Base-by-base conservation (phyloP, 1,284 basidiomycete species). In the Cryptococcus sp. region DNA sequence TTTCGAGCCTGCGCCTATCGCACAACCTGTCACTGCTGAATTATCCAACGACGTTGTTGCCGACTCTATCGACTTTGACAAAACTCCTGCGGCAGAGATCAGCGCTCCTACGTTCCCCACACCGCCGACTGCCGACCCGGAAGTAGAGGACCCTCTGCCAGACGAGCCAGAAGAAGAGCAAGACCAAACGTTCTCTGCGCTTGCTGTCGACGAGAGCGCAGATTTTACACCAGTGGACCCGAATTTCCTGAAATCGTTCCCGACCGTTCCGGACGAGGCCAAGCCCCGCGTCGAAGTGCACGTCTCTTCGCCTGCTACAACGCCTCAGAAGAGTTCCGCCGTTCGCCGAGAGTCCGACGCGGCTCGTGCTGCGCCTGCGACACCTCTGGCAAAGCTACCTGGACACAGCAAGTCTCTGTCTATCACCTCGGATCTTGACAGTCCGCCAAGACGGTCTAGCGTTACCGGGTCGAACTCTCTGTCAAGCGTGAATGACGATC, bases 261-360 rank as follows among this genome's bases (percentile, higher is more conserved):
- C 75, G 3, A 64, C 64, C 20, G 75, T 77, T 2, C 75, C 75
- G 8, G 72, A 75, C 54, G 74, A 75, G 50, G 65, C 69, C 46
- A 70, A 73, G 54, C 73, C 73, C 0, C 63, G 74, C 25, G 72
- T 77, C 15, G 62, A 72, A 23, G 72, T 77, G 2, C 74, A 75
- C 52, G 68, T 75, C 29, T 67, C 67, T 10, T 64, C 66, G 3
- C 68, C 71, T 7, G 55, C 56, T 16, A 46, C 53, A 2, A 67
- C 68, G 2, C 68, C 69, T 17, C 34, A 44, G 29, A 61, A 66
- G 39, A 26, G 17, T 13, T 38, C 39, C 22, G 37, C 43, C 34
- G 25, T 16, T 43, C 39, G 38, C 23, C 40, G 54, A 15, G 54
- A 41, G 19, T 40, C 37, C 25, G 45, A 46, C 11, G 55, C 45